A percentile compares a stretch with the other conserved stretches of the same genome.
Conservation (phyloP, 495 filamentous ascomycete species). For the Collariella sp. region DNA sequence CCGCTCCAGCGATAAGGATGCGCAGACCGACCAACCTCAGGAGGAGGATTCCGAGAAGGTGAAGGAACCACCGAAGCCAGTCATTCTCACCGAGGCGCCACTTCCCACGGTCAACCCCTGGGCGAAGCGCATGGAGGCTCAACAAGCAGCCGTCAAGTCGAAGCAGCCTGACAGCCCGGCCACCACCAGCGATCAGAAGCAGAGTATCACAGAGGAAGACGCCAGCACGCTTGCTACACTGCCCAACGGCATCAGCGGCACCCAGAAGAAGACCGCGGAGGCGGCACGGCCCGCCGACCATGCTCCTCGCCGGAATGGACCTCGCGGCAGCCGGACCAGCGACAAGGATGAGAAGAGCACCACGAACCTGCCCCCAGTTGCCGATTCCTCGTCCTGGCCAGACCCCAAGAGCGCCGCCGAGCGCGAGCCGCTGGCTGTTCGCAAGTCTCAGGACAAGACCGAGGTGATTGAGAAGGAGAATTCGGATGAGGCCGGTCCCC, state of each 20-base stretch:
- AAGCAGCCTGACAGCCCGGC: constrained; percentile 36
- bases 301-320: constrained; percentile 32
- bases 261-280: constrained; percentile 45
- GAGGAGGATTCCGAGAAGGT: constrained; percentile 37
- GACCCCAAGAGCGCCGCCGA: constrained; percentile 75
- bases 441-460: constrained; percentile 39
- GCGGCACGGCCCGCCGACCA: constrained; percentile 38
- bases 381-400: constrained; percentile 73
- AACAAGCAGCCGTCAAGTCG: constrained; percentile 48
- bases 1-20: constrained; percentile 37
- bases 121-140: constrained; percentile 63
- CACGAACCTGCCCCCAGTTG: constrained; percentile 46
- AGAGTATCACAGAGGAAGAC: constrained; percentile 17
- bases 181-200: constrained; percentile 14
- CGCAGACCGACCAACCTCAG: constrained; percentile 35
- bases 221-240: constrained; percentile 3
- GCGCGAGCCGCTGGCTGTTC: constrained; percentile 44
- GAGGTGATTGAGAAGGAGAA: constrained; percentile 60
- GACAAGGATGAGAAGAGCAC: constrained; percentile 42
- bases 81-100: constrained; percentile 66
- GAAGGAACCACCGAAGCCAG: constrained; percentile 46
- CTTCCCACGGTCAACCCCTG: constrained; percentile 78
- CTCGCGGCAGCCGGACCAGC: constrained; percentile 39
- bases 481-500: constrained; percentile 50
- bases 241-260: constrained; percentile 20